Percentiles rank a stretch among this genome's conserved stretches.
Evolutionary conservation across 2,329 filamentous ascomycete species (phyloP).

Genomic region (Sarocladiaceae sp.): DNA sequence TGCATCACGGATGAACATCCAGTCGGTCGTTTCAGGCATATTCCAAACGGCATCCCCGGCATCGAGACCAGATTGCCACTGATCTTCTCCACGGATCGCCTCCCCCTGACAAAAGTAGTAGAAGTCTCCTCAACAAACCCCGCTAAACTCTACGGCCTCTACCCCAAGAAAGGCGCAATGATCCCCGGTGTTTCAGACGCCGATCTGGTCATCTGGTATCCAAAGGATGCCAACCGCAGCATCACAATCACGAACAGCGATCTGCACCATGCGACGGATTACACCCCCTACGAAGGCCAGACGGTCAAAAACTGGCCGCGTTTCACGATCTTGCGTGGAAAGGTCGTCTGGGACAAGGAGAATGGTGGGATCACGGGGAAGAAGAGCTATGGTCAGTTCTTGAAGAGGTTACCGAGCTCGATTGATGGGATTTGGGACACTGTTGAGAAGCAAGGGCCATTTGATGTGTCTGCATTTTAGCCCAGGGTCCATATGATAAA

Average conservation of each 20-base stretch:
- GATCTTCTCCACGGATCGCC: conserved; percentile 32
- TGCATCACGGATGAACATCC: conserved; percentile 36
- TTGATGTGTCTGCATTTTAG: conserved; percentile 7
- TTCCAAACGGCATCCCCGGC: conserved; percentile 55
- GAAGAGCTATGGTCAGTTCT: conserved; percentile 44
- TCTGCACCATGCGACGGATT: conserved; percentile 59
- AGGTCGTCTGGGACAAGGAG: conserved; percentile 54
- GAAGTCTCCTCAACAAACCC: conserved; percentile 50
- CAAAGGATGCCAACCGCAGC: conserved; percentile 29
- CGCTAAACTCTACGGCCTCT: conserved; percentile 54
- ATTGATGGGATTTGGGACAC: conserved; percentile 9
- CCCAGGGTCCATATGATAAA: too few relatives aligned
- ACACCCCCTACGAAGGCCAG: conserved; percentile 58
- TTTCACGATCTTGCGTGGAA: conserved; percentile 54
- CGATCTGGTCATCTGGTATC: conserved; percentile 56
- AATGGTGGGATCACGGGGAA: conserved; percentile 44
- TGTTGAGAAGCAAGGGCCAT: conserved; percentile 4
- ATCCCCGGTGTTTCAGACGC: conserved; percentile 49
- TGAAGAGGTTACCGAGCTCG: conserved; percentile 28
- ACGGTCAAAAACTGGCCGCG: conserved; percentile 57
- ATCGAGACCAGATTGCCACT: conserved; percentile 53
- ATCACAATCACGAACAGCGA: conserved; percentile 44
- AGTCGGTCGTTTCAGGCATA: conserved; percentile 45
- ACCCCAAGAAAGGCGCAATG: conserved; percentile 44
- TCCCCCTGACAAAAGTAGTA: conserved; percentile 46